These are phyloP conservation scores for Tulasnella sp. DNA, from an alignment of 768 basidiomycete species.

Conservation along the genomic window DNA sequence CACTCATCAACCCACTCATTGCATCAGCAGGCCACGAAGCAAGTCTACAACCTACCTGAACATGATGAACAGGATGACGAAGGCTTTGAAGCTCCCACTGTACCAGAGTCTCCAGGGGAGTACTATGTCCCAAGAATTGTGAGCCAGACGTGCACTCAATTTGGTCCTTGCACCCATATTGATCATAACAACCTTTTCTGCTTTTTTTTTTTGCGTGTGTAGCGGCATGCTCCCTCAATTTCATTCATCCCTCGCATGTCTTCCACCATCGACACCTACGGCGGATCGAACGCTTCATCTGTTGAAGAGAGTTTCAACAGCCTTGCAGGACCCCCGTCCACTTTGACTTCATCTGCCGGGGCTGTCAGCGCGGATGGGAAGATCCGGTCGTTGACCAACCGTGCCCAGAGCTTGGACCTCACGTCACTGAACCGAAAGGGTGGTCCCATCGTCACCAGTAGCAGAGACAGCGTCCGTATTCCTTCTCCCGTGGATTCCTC, in stretches of 20 bases:
- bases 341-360: constrained; percentile 51
- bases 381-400: constrained; percentile 65
- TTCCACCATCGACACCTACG: constrained; percentile 6
- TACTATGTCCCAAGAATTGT: constrained; percentile 1
- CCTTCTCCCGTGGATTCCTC: constrained; percentile 5
- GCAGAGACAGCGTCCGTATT: neutral
- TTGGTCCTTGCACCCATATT: too few species aligned
- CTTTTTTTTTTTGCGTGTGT: constrained; percentile 15
- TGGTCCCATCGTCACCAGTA: neutral
- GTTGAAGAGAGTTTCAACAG: constrained; percentile 7
- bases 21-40: constrained; percentile 46
- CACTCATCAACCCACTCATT: neutral
- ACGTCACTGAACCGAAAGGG: constrained; percentile 59
- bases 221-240: constrained; percentile 18
- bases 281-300: neutral
- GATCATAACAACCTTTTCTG: neutral
- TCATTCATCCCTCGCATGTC: neutral
- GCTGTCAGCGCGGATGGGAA: constrained; percentile 50
- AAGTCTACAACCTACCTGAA: constrained; percentile 70
- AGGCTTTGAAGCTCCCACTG: constrained; percentile 53
- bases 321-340: constrained; percentile 10
- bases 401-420: constrained; percentile 82
- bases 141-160: neutral
- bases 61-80: constrained; percentile 42
- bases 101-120: constrained; percentile 24